Percentiles rank a stretch among this genome's conserved stretches.
Conservation (phyloP, 371 early-diverging fungal genomes). For the Actinomucor elegans region DNA sequence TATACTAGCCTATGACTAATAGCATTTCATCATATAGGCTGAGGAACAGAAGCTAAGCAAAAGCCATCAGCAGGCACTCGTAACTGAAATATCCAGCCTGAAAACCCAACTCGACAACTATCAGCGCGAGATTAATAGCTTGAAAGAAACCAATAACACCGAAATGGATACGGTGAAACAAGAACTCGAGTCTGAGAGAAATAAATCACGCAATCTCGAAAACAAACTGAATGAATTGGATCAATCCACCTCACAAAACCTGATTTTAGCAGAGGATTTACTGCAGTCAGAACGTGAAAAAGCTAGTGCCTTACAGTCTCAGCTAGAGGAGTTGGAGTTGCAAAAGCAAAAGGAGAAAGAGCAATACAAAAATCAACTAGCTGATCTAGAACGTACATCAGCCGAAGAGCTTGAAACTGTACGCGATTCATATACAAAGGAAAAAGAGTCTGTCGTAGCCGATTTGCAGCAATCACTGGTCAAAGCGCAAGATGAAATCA, state of each 20-base stretch:
- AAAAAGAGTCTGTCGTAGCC: no score
- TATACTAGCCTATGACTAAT: no score
- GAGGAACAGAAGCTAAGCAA: no score
- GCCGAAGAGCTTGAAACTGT: no score
- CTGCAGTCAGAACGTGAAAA: conserved; percentile 8
- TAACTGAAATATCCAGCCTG: conserved; percentile 2
- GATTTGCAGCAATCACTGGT: no score
- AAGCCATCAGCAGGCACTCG: no score
- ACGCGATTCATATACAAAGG: no score
- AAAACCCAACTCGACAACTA: conserved; percentile 1
- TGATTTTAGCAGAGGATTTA: background rate
- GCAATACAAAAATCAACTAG: no score
- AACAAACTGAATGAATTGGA: background rate
- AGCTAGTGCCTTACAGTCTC: background rate
- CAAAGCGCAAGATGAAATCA: no score
- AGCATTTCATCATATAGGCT: no score
- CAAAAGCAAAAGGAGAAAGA: conserved; percentile 1
- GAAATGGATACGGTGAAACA: no score
- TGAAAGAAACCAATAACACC: background rate
- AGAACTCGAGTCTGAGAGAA: background rate
- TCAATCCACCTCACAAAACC: background rate
- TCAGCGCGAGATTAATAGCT: background rate
- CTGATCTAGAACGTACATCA: no score
- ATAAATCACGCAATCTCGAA: background rate
- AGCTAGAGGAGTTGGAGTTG: background rate